Percentiles rank a stretch among this genome's conserved stretches.
Conservation (phyloP, 345 rosid species). For the Lepidium africanum region DNA sequence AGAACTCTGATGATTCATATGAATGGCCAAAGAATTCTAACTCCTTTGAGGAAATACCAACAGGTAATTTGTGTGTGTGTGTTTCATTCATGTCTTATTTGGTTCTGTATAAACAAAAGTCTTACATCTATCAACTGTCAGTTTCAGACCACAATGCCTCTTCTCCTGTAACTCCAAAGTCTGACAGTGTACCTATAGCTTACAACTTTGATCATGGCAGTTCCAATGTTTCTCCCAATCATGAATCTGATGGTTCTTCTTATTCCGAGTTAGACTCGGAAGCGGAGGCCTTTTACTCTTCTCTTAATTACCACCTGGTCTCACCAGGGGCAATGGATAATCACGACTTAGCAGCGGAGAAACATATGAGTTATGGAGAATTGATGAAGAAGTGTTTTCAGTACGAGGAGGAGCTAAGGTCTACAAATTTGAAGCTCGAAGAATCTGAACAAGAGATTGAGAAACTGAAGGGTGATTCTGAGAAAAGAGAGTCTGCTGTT, state of each 20-base stretch:
- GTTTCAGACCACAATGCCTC: constrained; percentile 27
- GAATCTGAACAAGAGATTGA: constrained; percentile 54
- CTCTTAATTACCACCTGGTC: constrained; percentile 36
- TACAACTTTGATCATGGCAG: constrained; percentile 43
- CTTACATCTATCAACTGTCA: constrained; percentile 20
- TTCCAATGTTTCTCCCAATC: constrained; percentile 47
- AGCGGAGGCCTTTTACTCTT: constrained; percentile 54
- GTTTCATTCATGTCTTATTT: background rate
- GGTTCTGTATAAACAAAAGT: background rate
- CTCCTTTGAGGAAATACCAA: constrained; percentile 43
- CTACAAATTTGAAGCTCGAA: constrained; percentile 35
- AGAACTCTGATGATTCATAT: constrained; percentile 14
- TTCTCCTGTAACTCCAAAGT: constrained; percentile 39
- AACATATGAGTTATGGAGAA: constrained; percentile 34
- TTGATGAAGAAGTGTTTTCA: constrained; percentile 23
- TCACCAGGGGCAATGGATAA: constrained; percentile 25
- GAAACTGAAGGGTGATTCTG: constrained; percentile 38
- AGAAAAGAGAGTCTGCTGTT: constrained; percentile 26
- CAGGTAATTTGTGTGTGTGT: constrained; percentile 30
- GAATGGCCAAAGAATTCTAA: constrained; percentile 34
- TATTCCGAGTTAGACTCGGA: constrained; percentile 67
- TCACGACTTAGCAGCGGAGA: constrained; percentile 8
- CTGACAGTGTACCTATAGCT: constrained; percentile 40
- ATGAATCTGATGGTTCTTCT: constrained; percentile 59
- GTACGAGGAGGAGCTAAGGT: constrained; percentile 45